Percentiles rank a stretch among this genome's conserved stretches.
These are phyloP conservation scores for Diaporthe humulicola DNA, from an alignment of 2,329 filamentous ascomycete genomes.

Conservation along the genomic window DNA sequence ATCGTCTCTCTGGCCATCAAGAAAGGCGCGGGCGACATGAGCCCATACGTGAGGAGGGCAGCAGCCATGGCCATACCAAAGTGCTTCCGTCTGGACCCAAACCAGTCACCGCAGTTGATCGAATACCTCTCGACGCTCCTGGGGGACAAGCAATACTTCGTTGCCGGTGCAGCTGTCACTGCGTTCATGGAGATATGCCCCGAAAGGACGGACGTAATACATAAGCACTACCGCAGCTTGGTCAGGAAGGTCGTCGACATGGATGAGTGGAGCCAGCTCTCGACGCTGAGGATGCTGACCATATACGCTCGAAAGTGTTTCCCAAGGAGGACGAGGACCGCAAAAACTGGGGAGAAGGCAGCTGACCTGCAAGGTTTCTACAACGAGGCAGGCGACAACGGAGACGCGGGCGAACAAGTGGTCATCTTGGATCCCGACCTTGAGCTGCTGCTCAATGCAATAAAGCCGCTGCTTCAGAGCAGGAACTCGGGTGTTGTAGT, in stretches of 20 bases:
- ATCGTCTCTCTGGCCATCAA: conserved; percentile 97
- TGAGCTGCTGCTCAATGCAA: conserved; percentile 81
- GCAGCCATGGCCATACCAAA: conserved; percentile 96
- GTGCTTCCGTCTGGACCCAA: conserved; percentile 91
- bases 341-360: conserved; percentile 56
- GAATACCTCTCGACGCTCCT: conserved; percentile 85
- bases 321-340: conserved; percentile 74
- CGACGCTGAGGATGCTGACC: conserved; percentile 84
- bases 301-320: conserved; percentile 91
- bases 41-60: conserved; percentile 90
- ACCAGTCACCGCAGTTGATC: conserved; percentile 84
- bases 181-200: conserved; percentile 93
- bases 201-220: conserved; percentile 87
- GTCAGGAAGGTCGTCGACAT: conserved; percentile 96
- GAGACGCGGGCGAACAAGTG: conserved; percentile 64
- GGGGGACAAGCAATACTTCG: conserved; percentile 94
- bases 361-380: conserved; percentile 81
- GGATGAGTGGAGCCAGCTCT: conserved; percentile 98
- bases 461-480: conserved; percentile 88
- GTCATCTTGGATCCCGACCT: conserved; percentile 84
- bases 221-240: conserved; percentile 87
- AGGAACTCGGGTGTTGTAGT: conserved; percentile 94
- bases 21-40: conserved; percentile 93
- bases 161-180: conserved; percentile 92
- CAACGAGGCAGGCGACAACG: conserved; percentile 70